phyloP scores from a whole-genome alignment of 495 filamentous ascomycete species.

The Lepidopterella palustris region DNA sequence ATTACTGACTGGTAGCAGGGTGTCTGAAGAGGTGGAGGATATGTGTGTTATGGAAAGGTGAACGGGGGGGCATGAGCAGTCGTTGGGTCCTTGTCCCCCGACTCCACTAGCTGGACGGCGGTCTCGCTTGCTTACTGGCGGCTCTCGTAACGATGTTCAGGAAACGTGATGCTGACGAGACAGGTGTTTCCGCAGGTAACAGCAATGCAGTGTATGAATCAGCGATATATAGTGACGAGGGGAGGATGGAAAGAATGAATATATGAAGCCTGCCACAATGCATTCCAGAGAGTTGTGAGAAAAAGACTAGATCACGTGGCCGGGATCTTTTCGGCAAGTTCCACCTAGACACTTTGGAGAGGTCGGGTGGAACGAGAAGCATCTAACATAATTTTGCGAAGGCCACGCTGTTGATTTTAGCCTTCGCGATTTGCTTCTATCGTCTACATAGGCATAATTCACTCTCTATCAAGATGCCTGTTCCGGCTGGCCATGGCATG shows the following conservation, averaged over 20 bases:
- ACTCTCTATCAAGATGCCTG: slow-evolving; percentile 51
- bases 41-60: neutral
- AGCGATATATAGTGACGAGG: neutral
- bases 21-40: neutral
- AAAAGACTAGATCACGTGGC: neutral
- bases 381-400: neutral
- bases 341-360: neutral
- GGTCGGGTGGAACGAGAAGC: neutral
- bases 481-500: slow-evolving; percentile 50
- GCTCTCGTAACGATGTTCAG: neutral
- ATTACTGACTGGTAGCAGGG: neutral
- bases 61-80: neutral
- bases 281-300: neutral
- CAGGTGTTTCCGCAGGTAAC: neutral
- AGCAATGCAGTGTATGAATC: neutral
- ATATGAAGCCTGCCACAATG: neutral
- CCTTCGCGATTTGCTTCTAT: neutral
- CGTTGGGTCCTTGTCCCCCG: slow-evolving; percentile 1
- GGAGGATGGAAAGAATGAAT: neutral
- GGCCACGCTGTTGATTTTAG: neutral
- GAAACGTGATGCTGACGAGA: neutral
- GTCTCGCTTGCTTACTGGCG: slow-evolving; percentile 3
- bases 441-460: neutral
- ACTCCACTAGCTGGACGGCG: neutral
- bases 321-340: neutral